Evolutionary conservation across 305 asterid genomes (phyloP), one percentile per base, ranked within the genome.

Genomic region (Plantago rigida): DNA sequence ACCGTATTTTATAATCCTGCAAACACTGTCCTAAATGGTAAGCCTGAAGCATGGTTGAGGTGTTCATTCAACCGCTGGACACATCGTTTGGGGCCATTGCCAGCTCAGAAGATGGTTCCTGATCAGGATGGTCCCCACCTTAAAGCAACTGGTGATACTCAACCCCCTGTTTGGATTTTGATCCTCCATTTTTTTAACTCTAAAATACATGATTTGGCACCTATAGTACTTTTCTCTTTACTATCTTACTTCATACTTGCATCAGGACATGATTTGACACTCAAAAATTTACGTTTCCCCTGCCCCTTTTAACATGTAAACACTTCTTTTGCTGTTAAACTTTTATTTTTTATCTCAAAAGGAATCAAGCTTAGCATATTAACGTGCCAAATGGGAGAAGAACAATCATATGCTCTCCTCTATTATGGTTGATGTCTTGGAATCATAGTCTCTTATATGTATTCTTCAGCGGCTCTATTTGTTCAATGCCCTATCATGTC

Each of bases 61-160:
- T 89, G 90, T 77, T 89, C 97, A 60, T 93, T 93, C 78, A 93
- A 93, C 60, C 95, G 88, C 52, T 93, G 99, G 99, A 87, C 97
- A 12, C 94, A 93, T 82, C 85, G 79, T 13, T 44, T 81, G 78
- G 95, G 97, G 62, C 88, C 78, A 13, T 71, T 89, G 80, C 88
- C 87, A 24, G 95, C 97, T 67, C 94, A 85, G 63, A 89, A 79
- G 77, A 85, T 93, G 97, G 63, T 75, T 75, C 89, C 87, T 69
- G 75, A 77, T 52, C 85, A 79, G 68, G 78, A 80, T 66, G 84
- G 87, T 59, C 79, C 88, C 50, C 92, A 82, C 76, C 85, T 87
- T 53, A 81, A 82, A 78, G 82, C 93, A 72, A 79, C 81, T 57
- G 92, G 99, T 89, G 59, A 75, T 8, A 8, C 44, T 8, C 10